Base-by-base conservation (phyloP, 495 filamentous ascomycete species). In the Delitschia confertaspora region DNA sequence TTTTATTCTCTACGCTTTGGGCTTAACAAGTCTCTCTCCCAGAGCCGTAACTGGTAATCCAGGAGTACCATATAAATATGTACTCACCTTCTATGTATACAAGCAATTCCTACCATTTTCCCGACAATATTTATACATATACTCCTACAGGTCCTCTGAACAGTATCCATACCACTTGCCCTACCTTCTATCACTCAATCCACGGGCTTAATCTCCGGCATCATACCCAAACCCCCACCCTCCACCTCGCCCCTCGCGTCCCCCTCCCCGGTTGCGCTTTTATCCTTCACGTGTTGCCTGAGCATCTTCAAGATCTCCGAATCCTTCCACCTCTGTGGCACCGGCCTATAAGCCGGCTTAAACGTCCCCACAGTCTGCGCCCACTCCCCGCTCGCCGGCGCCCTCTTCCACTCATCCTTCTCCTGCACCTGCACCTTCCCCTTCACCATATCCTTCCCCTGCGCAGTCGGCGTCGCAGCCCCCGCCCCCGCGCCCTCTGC, bases 331-430 rank as follows among this genome's bases (percentile, higher is more conserved):
- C 91, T 72, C 36, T 62, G 56, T 20, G 91, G 91, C 40, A 95
- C 88, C 10, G 89, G 88, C 13, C 91, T 68, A 60, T 96, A 95
- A 17, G 88, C 86, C 11, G 91, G 88, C 72, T 84, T 88, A 62
- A 91, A 95, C 2, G 86, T 84, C 8, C 91, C 91, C 9, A 95
- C 73, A 0, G 91, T 98, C 73, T 96, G 91, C 49, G 83, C 85
- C 91, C 91, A 98, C 69, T 96, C 91, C 37, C 88, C 91, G 16
- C 64, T 42, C 6, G 33, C 47, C 13, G 56, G 50, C 33, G 51
- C 37, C 17, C 53, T 37, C 31, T 33, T 38, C 58, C 59, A 57
- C 42, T 51, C 42, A 51, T 63, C 61, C 41, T 60, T 58, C 21
- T 38, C 39, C 14, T 45, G 40, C 19, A 32, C 44, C 29, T n/a